These are phyloP conservation scores for Theobroma grandiflorum DNA, from an alignment of 441 rosid species.

Conservation along the genomic window DNA sequence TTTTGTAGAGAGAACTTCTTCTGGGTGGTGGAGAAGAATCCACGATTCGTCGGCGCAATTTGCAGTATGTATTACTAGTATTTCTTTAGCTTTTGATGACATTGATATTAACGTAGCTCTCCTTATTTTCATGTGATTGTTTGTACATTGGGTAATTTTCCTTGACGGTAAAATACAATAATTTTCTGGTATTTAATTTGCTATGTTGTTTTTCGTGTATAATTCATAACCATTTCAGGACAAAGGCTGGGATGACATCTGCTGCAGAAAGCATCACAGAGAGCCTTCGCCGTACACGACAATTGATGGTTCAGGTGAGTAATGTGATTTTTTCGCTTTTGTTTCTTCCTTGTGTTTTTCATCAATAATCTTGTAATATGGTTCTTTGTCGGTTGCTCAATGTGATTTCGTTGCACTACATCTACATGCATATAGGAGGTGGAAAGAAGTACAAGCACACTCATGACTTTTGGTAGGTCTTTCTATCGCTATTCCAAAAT, in stretches of 20 bases:
- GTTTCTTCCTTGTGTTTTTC: neutral
- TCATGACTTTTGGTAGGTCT: slow-evolving; percentile 76
- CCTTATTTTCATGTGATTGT: slow-evolving; percentile 6
- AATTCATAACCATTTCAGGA: slow-evolving; percentile 45
- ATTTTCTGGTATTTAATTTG: neutral
- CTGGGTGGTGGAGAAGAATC: slow-evolving; percentile 97
- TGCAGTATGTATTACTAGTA: slow-evolving; percentile 66
- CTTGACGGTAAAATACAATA: neutral
- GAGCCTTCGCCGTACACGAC: slow-evolving; percentile 92
- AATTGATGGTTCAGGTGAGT: slow-evolving; percentile 91
- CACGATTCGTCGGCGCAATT: slow-evolving; percentile 83
- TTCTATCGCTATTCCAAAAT: slow-evolving; percentile 24
- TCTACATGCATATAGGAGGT: slow-evolving; percentile 66
- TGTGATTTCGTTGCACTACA: slow-evolving; percentile 20
- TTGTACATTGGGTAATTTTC: neutral
- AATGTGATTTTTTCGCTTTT: slow-evolving; percentile 9
- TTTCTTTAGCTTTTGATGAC: neutral
- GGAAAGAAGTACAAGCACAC: slow-evolving; percentile 77
- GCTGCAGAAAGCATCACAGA: slow-evolving; percentile 98
- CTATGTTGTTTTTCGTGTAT: slow-evolving; percentile 1
- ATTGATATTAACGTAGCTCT: neutral
- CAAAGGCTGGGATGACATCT: slow-evolving; percentile 93
- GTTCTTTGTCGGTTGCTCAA: slow-evolving; percentile 20
- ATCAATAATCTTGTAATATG: neutral
- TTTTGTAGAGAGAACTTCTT: slow-evolving; percentile 86